Base-by-base conservation (phyloP, 78 protist genomes). In the Guillardia theta region DNA sequence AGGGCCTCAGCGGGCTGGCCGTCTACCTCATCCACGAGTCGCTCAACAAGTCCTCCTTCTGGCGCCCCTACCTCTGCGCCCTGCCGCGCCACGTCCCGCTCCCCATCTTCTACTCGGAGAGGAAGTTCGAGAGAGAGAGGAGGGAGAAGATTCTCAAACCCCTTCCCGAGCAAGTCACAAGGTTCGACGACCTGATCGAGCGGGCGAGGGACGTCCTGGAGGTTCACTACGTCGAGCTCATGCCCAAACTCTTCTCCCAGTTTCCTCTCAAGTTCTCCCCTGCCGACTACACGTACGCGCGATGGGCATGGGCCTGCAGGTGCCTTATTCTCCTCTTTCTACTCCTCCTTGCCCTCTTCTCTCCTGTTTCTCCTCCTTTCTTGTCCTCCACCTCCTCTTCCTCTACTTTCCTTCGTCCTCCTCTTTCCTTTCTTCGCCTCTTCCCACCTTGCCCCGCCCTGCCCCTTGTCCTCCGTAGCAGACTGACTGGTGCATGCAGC, bases 231-330 rank as follows among this genome's bases (percentile, higher is more conserved):
- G 83, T 70, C 83, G 83, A 12, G 6, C n/a, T 43, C 4, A 70
- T 70, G 83, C 83, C 83, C 36, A 70, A 70, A 43, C 83, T 70
- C 1, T 70, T 70, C 83, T 36, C 83, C 0, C n/a, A 70, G 41
- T 78, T 27, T 50, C 90, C 90, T 8, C 6, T 21, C 45, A 8
- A 44, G 43, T 78, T 78, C 90, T 43, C 53, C 43, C 90, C 90
- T 0, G 90, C 90, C 6, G 90, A 78, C 90, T 78, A 78, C 50
- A 78, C 90, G 50, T 78, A 78, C 50, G 90, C 90, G 50, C 90
- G 90, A 3, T 78, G 90, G 90, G 90, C 90, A 18, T 78, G 90
- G 90, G 90, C 90, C 0, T 78, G 90, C 90, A 36, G 87, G 87
- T 70, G 44, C 4, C 87, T 24, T 3, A 37, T 0, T 21, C 87